Conservation (phyloP, 1,284 basidiomycete species). For the Wallemia mellicola region DNA sequence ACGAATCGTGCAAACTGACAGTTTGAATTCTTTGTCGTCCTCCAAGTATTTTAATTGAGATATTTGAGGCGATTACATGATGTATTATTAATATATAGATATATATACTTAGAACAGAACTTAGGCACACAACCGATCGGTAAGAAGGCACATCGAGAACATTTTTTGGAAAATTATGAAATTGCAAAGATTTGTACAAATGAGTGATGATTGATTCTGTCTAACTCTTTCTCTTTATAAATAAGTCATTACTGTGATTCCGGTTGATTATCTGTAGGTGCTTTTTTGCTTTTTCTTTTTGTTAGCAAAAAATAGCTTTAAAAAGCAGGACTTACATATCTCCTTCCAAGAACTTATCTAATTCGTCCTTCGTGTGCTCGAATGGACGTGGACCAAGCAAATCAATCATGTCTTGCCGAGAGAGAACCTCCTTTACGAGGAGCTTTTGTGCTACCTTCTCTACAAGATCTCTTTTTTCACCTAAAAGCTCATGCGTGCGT, state of each 20-base stretch:
- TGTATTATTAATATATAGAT: too few relatives aligned
- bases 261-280: not conserved
- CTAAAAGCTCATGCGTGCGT: slow-evolving; percentile 55
- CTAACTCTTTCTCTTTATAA: too few relatives aligned
- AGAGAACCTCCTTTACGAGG: slow-evolving; percentile 81
- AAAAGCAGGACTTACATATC: not conserved
- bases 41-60: too few relatives aligned
- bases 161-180: not conserved
- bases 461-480: slow-evolving; percentile 53
- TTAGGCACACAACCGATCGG: not conserved
- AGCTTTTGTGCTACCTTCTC: slow-evolving; percentile 78
- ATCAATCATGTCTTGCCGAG: slow-evolving; percentile 64
- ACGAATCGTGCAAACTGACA: too few relatives aligned
- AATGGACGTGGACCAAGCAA: slow-evolving; percentile 65
- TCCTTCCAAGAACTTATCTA: slow-evolving; percentile 65
- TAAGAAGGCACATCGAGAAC: too few relatives aligned
- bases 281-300: not conserved
- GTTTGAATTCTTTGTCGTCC: too few relatives aligned
- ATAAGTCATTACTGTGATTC: not conserved
- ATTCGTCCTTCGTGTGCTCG: slow-evolving; percentile 43
- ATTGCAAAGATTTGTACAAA: not conserved
- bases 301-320: not conserved
- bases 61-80: too few relatives aligned
- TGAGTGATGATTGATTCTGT: not conserved
- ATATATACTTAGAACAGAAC: too few relatives aligned